phyloP scores from a whole-genome alignment of 768 basidiomycete species.

The Auricularia heimuer region DNA sequence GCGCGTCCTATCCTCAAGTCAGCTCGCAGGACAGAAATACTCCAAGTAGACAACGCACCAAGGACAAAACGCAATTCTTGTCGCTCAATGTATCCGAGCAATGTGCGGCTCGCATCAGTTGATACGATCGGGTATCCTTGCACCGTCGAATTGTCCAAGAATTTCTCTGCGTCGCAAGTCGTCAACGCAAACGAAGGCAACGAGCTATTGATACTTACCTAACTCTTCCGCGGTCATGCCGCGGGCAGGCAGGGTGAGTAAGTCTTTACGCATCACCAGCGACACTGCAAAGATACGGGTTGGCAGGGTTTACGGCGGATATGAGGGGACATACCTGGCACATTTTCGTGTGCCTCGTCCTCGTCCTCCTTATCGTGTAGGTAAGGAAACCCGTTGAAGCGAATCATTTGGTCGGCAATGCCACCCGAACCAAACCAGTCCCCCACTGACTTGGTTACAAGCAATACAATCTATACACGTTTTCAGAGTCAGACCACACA shows the following conservation, averaged over 20 bases:
- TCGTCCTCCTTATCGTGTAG: slow-evolving; percentile 71
- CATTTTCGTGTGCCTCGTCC: slow-evolving; percentile 71
- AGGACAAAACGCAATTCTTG: slow-evolving; percentile 79
- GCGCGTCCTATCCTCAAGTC: slow-evolving; percentile 50
- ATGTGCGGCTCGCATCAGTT: slow-evolving; percentile 43
- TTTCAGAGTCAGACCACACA: background rate
- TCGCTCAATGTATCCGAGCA: slow-evolving; percentile 83
- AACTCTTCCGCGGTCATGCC: slow-evolving; percentile 73
- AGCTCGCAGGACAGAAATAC: background rate
- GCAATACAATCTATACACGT: slow-evolving; percentile 68
- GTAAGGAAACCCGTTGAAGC: slow-evolving; percentile 95
- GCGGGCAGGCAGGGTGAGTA: slow-evolving; percentile 60
- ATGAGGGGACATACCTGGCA: slow-evolving; percentile 52
- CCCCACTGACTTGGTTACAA: slow-evolving; percentile 95
- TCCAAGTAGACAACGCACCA: slow-evolving; percentile 34
- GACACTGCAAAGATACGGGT: slow-evolving; percentile 44
- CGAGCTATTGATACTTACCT: slow-evolving; percentile 39
- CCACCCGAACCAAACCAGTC: slow-evolving; percentile 89
- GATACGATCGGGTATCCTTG: slow-evolving; percentile 90
- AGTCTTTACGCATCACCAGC: slow-evolving; percentile 78
- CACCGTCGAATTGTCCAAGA: slow-evolving; percentile 61
- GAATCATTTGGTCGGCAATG: slow-evolving; percentile 95
- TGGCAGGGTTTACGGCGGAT: background rate
- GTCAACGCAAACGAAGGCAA: no score
- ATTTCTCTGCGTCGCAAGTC: slow-evolving; percentile 40